These are phyloP conservation scores for Digitaria exilis DNA, from an alignment of 202 grass and related monocot genomes.

Conservation along the genomic window DNA sequence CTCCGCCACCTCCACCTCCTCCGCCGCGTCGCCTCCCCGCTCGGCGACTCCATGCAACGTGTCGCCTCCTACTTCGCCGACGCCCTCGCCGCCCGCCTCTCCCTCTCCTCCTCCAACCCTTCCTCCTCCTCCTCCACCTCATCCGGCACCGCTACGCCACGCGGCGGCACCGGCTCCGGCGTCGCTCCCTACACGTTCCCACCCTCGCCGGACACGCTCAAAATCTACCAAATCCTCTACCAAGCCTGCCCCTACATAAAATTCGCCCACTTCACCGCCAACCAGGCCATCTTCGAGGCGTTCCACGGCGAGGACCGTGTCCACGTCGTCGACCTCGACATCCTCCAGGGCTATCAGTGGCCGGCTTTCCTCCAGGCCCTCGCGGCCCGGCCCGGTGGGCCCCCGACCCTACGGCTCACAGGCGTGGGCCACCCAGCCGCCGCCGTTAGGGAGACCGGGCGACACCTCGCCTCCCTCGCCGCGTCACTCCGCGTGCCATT, in stretches of 20 bases:
- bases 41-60: constrained; percentile 82
- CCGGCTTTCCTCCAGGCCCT: constrained; percentile 72
- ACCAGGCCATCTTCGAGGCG: constrained; percentile 82
- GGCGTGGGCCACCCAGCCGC: constrained; percentile 58
- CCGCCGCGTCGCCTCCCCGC: constrained; percentile 52
- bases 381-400: constrained; percentile 44
- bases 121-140: not conserved
- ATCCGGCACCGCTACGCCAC: not conserved
- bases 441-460: constrained; percentile 53
- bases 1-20: constrained; percentile 62
- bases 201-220: constrained; percentile 50
- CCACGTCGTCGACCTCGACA: constrained; percentile 78
- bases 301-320: constrained; percentile 77
- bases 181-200: constrained; percentile 34
- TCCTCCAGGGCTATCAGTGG: constrained; percentile 83
- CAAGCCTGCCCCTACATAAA: constrained; percentile 80
- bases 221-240: constrained; percentile 76
- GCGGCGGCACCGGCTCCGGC: not conserved
- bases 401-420: constrained; percentile 58
- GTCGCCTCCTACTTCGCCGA: constrained; percentile 74
- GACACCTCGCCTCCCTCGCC: constrained; percentile 62
- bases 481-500: constrained; percentile 67
- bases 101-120: too few relatives aligned
- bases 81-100: constrained; percentile 54
- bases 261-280: constrained; percentile 78